phyloP scores from a whole-genome alignment of 495 filamentous ascomycete genomes.

The Glutinoglossum americanum region DNA sequence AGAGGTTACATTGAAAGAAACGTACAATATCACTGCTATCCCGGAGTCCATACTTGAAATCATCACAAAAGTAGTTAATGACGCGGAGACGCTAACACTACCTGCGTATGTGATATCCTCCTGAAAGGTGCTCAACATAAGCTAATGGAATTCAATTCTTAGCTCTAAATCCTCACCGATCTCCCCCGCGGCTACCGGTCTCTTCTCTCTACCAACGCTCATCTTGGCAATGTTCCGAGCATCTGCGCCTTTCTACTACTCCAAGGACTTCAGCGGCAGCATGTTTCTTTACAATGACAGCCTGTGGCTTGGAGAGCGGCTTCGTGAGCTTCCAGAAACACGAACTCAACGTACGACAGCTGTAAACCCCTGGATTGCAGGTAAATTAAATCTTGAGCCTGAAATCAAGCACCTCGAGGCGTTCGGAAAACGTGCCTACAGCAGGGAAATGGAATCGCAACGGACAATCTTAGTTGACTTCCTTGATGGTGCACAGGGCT shows the following conservation, averaged over 20 bases:
- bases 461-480: conserved; percentile 66
- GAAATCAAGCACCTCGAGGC: conserved; percentile 52
- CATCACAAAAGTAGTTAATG: conserved; percentile 43
- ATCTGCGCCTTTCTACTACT: conserved; percentile 61
- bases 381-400: conserved; percentile 36
- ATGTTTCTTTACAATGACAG: conserved; percentile 94
- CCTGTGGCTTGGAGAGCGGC: conserved; percentile 47
- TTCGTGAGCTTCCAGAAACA: conserved; percentile 38
- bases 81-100: conserved; percentile 39
- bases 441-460: conserved; percentile 69
- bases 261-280: conserved; percentile 40
- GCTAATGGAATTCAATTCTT: conserved; percentile 10
- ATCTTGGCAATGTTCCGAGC: conserved; percentile 83
- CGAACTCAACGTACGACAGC: conserved; percentile 20
- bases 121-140: background rate
- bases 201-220: conserved; percentile 65
- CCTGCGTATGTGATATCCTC: conserved; percentile 23
- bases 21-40: conserved; percentile 62
- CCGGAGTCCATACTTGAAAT: conserved; percentile 55
- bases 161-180: conserved; percentile 31
- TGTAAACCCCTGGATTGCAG: conserved; percentile 19
- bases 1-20: conserved; percentile 63
- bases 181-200: conserved; percentile 45
- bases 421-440: conserved; percentile 69
- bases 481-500: conserved; percentile 53